These are phyloP conservation scores for Plasmodium gonderi DNA, from an alignment of 169 alveolate genomes.

Conservation along the genomic window DNA sequence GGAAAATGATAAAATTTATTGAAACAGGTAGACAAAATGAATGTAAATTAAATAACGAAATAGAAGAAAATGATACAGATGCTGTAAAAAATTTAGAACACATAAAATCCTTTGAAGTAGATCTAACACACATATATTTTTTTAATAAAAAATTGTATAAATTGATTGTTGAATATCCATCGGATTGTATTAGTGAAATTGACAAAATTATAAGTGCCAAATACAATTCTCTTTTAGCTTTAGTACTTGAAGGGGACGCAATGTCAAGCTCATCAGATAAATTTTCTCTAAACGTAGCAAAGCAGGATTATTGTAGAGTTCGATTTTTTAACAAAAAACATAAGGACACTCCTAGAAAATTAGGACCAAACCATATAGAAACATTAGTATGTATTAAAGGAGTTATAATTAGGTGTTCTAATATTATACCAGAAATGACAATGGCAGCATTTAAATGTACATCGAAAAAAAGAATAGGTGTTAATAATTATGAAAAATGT, in stretches of 20 bases:
- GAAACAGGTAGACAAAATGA: conserved; percentile 76
- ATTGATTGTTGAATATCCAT: conserved; percentile 93
- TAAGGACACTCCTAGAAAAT: conserved; percentile 79
- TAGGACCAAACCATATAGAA: conserved; percentile 88
- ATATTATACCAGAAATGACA: conserved; percentile 98
- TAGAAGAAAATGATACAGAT: conserved; percentile 45
- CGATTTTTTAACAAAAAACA: conserved; percentile 83
- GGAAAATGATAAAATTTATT: conserved; percentile 80
- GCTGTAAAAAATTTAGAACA: conserved; percentile 46
- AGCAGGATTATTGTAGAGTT: conserved; percentile 84
- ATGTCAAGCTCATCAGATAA: conserved; percentile 45
- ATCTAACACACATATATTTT: conserved; percentile 89
- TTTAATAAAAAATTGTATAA: conserved; percentile 89
- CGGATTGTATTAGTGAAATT: conserved; percentile 94
- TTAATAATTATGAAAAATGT: conserved; percentile 86
- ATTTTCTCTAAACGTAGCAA: conserved; percentile 78
- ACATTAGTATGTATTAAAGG: conserved; percentile 95
- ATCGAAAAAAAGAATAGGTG: conserved; percentile 86
- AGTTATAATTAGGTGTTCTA: conserved; percentile 95
- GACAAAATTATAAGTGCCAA: conserved; percentile 90
- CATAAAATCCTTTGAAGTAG: conserved; percentile 83
- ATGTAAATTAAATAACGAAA: conserved; percentile 54
- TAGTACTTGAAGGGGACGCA: conserved; percentile 68
- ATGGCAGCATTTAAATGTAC: conserved; percentile 97
- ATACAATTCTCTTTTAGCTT: conserved; percentile 84